phyloP scores from a whole-genome alignment of 345 rosid species.

The Mallotus nudiflorus region DNA sequence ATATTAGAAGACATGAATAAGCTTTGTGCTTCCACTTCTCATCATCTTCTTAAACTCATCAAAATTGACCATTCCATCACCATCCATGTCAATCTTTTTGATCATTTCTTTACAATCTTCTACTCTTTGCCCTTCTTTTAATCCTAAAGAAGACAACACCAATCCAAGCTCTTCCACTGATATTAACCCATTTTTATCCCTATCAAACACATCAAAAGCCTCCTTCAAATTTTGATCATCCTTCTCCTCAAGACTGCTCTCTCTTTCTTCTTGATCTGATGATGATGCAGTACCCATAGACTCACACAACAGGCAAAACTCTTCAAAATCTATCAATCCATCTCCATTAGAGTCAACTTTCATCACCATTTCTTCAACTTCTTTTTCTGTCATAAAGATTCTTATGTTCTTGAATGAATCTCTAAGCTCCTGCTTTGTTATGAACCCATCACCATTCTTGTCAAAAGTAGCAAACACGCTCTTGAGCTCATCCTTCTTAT shows the following conservation, averaged over 20 bases:
- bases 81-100: slow-evolving; percentile 27
- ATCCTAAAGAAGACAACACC: slow-evolving; percentile 24
- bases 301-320: slow-evolving; percentile 26
- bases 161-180: slow-evolving; percentile 24
- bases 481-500: slow-evolving; percentile 20
- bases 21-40: slow-evolving; percentile 5
- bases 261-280: not conserved
- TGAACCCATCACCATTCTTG: slow-evolving; percentile 35
- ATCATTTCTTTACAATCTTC: slow-evolving; percentile 32
- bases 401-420: slow-evolving; percentile 33
- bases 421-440: slow-evolving; percentile 30
- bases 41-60: slow-evolving; percentile 31
- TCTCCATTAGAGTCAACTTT: slow-evolving; percentile 36
- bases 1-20: no score
- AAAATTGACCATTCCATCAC: slow-evolving; percentile 35
- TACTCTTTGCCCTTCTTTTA: slow-evolving; percentile 20
- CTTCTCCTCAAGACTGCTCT: not conserved
- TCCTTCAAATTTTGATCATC: slow-evolving; percentile 21
- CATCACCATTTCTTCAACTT: slow-evolving; percentile 29
- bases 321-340: slow-evolving; percentile 33
- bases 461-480: slow-evolving; percentile 34
- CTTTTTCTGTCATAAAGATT: slow-evolving; percentile 28
- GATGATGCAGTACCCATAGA: not conserved
- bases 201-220: slow-evolving; percentile 36
- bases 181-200: slow-evolving; percentile 33